Percentiles rank a stretch among this genome's conserved stretches.
Conservation (phyloP, 164 flowering plant species). For the Magnolia kwangsiensis region DNA sequence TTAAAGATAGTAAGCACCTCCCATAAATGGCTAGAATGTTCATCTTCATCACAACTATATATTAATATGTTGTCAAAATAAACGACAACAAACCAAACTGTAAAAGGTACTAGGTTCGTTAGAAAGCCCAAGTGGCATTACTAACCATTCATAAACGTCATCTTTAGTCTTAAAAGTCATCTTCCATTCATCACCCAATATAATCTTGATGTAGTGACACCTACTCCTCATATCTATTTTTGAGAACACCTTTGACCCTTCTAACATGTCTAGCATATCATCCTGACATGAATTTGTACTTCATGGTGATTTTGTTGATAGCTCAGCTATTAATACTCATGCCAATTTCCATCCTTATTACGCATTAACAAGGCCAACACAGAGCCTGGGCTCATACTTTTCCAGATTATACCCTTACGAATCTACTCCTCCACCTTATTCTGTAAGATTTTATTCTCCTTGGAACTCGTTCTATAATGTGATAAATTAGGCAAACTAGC, state of each 20-base stretch:
- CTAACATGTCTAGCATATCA: neutral
- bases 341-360: neutral
- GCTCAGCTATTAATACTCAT: too few species aligned
- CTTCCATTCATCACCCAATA: too few species aligned
- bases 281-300: neutral
- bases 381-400: neutral
- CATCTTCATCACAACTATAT: too few species aligned
- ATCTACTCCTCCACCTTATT: neutral
- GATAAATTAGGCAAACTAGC: too few species aligned
- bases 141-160: neutral
- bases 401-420: neutral
- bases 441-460: too few species aligned
- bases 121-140: neutral
- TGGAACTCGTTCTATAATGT: too few species aligned
- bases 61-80: too few species aligned
- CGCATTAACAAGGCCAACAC: neutral
- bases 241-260: neutral
- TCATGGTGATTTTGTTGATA: too few species aligned
- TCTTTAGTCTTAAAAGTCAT: neutral
- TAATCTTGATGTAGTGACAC: neutral
- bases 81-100: too few species aligned
- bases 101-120: slow-evolving; percentile 4
- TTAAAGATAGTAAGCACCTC: too few species aligned
- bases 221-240: neutral
- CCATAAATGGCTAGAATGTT: too few species aligned